These are phyloP conservation scores for Suhomyces prunicola DNA, from an alignment of 805 yeast genomes.

Conservation along the genomic window DNA sequence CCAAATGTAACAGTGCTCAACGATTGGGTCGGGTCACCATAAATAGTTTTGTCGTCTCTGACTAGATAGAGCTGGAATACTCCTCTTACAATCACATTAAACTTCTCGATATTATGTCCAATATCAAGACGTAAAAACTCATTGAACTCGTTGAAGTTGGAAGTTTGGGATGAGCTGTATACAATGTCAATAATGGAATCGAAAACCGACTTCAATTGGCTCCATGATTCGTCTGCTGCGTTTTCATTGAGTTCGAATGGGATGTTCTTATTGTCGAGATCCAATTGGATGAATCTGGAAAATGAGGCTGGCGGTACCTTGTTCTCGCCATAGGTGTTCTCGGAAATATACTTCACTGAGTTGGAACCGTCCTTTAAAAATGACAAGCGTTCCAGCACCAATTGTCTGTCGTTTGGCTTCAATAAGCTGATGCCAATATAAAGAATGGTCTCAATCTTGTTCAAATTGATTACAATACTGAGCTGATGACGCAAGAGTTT, in stretches of 20 bases:
- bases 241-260: conserved; percentile 32
- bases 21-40: conserved; percentile 43
- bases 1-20: conserved; percentile 24
- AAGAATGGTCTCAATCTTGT: conserved; percentile 21
- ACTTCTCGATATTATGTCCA: conserved; percentile 18
- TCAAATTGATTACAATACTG: conserved; percentile 24
- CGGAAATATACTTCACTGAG: conserved; percentile 3
- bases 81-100: conserved; percentile 57
- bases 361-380: conserved; percentile 17
- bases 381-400: background rate
- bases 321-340: background rate
- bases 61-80: conserved; percentile 58
- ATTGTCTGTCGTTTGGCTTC: background rate
- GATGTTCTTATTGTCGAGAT: conserved; percentile 34
- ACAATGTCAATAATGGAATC: conserved; percentile 17
- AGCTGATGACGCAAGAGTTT: conserved; percentile 20
- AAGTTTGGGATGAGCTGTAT: conserved; percentile 14
- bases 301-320: conserved; percentile 20
- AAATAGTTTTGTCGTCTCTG: conserved; percentile 57
- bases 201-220: conserved; percentile 18
- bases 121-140: conserved; percentile 28
- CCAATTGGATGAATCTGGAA: conserved; percentile 36
- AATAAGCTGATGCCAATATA: conserved; percentile 12
- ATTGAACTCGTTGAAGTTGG: conserved; percentile 22
- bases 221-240: conserved; percentile 18